A percentile compares a stretch with the other conserved stretches of the same genome.
phyloP scores from a whole-genome alignment of 2,329 filamentous ascomycete genomes.

The Ophiocordyceps unilateralis region DNA sequence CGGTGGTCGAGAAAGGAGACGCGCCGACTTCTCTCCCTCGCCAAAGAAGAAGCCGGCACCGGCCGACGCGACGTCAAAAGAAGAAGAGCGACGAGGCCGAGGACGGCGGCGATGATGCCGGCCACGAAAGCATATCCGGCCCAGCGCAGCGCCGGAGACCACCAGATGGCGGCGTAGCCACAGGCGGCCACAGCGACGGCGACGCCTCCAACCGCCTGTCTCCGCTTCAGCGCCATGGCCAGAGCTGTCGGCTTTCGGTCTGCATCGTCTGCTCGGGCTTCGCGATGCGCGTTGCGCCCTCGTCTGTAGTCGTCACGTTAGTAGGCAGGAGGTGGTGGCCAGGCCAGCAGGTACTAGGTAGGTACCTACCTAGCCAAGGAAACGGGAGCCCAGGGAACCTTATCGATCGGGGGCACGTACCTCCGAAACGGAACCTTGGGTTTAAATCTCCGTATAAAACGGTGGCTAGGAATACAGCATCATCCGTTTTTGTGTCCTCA shows the following conservation, averaged over 20 bases:
- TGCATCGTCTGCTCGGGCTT: conserved; percentile 10
- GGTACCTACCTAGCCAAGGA: too few species aligned
- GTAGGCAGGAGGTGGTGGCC: too few species aligned
- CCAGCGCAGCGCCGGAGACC: conserved; percentile 61
- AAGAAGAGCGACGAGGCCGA: conserved; percentile 38
- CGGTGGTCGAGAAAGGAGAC: conserved; percentile 42
- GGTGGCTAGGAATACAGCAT: too few species aligned
- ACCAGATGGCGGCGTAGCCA: conserved; percentile 70
- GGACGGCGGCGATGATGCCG: conserved; percentile 42
- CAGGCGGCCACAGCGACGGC: conserved; percentile 66
- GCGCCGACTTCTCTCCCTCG: conserved; percentile 7
- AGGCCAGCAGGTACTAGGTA: too few species aligned
- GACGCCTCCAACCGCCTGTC: conserved; percentile 52
- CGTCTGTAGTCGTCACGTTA: too few species aligned
- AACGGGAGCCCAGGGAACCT: too few species aligned
- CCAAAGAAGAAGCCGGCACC: conserved; percentile 9
- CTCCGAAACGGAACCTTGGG: too few species aligned
- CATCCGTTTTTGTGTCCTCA: too few species aligned
- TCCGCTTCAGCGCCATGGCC: conserved; percentile 54
- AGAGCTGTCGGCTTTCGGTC: conserved; percentile 10
- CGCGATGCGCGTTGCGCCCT: neutral
- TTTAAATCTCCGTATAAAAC: too few species aligned
- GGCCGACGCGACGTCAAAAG: conserved; percentile 34
- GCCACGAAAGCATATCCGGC: conserved; percentile 66
- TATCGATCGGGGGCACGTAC: neutral